phyloP scores from a whole-genome alignment of 805 yeast species.

The Scheffersomyces amazonensis region DNA sequence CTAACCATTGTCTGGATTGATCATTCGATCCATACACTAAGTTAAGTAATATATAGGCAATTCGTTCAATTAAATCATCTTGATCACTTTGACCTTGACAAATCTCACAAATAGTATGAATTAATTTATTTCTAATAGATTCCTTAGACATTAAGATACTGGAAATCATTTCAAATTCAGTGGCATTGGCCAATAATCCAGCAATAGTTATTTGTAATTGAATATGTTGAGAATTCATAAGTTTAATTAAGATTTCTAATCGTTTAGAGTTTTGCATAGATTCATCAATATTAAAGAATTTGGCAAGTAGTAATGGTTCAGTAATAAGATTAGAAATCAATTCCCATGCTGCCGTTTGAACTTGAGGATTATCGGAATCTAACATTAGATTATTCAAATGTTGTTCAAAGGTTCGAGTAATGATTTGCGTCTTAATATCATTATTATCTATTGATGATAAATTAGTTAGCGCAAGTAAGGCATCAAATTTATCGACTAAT shows the following conservation, averaged over 20 bases:
- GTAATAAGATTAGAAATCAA: conserved; percentile 58
- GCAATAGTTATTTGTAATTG: conserved; percentile 28
- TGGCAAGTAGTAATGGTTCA: conserved; percentile 41
- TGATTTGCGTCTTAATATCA: conserved; percentile 34
- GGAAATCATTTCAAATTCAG: conserved; percentile 36
- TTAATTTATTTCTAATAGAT: conserved; percentile 12
- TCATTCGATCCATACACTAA: conserved; percentile 19
- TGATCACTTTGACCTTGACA: conserved; percentile 19
- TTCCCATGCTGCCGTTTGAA: conserved; percentile 64
- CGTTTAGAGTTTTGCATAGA: conserved; percentile 23
- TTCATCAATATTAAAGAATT: conserved; percentile 55
- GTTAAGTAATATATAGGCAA: conserved; percentile 18
- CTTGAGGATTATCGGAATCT: conserved; percentile 32
- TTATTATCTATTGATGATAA: conserved; percentile 47
- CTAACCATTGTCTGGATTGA: no score
- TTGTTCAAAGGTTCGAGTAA: conserved; percentile 48
- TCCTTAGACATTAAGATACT: conserved; percentile 17
- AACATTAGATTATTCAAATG: conserved; percentile 39
- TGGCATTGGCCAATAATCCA: conserved; percentile 40
- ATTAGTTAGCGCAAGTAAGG: conserved; percentile 67
- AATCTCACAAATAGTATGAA: conserved; percentile 17
- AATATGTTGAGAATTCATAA: conserved; percentile 31
- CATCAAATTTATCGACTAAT: conserved; percentile 47
- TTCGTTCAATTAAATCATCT: conserved; percentile 26
- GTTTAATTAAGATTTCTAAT: conserved; percentile 25